Evolutionary conservation across 2,329 filamentous ascomycete species (phyloP), one percentile per base, ranked within the genome.

Genomic region (Botryotinia globosa): DNA sequence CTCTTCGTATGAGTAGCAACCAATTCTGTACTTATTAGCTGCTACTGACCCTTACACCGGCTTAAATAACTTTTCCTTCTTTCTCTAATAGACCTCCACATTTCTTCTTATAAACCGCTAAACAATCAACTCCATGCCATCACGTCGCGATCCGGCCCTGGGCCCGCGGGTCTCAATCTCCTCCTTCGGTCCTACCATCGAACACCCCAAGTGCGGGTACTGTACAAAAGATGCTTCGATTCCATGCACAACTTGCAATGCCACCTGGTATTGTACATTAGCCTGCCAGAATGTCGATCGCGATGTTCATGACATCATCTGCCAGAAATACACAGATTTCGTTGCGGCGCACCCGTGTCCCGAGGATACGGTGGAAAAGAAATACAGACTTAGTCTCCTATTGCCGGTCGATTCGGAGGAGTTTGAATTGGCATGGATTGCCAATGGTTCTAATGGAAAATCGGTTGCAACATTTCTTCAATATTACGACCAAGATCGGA

Each of bases 311-410:
- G 34, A 32, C 6, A 68, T 68, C 0, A 68, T 68, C 10, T 68
- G 65, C 65, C 65, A 68, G 37, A 56, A 1, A 39, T 68, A 25
- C 12, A 42, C 18, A 42, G 48, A 68, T 56, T 68, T 68, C 6
- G 20, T 68, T 56, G 39, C 48, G 10, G 48, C 48, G 29, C 12
- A 68, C 20, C 65, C 65, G 18, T 68, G 65, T 56, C 65, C 65
- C 1, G 9, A 42, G 6, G 48, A 68, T 20, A 56, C 48, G 7
- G 14, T 25, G 3, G 65, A 68, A 0, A 68, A 68, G 10, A 68
- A 56, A 56, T 68, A 68, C 48, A 68, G 20, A 68, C 65, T 68
- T n/a, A 34, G 65, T 9, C 65, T 68, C n/a, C 65, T 68, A 25
- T 29, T 68, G 2, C 65, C 65, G 2, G 48, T 56, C 18, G 48